Percentiles rank a stretch among this genome's conserved stretches.
Evolutionary conservation across 257 asterid genomes (phyloP).

Genomic region (Cruciata laevipes): DNA sequence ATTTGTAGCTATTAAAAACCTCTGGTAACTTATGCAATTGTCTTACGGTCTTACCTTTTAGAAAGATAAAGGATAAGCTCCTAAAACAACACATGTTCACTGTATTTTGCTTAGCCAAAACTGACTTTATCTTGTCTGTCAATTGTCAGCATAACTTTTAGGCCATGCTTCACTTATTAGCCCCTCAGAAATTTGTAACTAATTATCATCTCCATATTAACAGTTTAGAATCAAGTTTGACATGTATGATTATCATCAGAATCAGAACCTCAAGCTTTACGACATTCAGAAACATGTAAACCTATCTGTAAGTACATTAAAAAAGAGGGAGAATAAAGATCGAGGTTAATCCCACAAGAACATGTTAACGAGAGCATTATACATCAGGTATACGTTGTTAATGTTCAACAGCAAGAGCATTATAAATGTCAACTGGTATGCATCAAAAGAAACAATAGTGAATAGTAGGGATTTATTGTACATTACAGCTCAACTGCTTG

Average conservation of each 20-base stretch:
- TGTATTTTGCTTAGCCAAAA: neutral
- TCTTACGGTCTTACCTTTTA: neutral
- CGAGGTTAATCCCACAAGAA: neutral
- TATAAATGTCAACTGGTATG: neutral
- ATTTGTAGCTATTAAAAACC: neutral
- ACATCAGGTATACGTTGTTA: no score
- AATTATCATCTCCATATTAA: neutral
- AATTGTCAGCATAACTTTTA: neutral
- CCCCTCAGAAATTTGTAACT: neutral
- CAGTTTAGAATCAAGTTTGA: neutral
- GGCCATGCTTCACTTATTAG: neutral
- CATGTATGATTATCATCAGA: neutral
- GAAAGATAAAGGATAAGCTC: neutral
- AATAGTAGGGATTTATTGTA: neutral
- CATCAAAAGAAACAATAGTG: neutral
- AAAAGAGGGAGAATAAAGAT: neutral
- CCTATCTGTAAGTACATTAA: no score
- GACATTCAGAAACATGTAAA: neutral
- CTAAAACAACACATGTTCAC: neutral
- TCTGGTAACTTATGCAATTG: neutral
- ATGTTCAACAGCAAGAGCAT: no score
- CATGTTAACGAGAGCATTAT: neutral
- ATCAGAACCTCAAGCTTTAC: neutral
- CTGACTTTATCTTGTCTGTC: neutral
- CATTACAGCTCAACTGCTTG: no score